Conservation (phyloP, 2,329 filamentous ascomycete genomes). For the Fusarium luffae region DNA sequence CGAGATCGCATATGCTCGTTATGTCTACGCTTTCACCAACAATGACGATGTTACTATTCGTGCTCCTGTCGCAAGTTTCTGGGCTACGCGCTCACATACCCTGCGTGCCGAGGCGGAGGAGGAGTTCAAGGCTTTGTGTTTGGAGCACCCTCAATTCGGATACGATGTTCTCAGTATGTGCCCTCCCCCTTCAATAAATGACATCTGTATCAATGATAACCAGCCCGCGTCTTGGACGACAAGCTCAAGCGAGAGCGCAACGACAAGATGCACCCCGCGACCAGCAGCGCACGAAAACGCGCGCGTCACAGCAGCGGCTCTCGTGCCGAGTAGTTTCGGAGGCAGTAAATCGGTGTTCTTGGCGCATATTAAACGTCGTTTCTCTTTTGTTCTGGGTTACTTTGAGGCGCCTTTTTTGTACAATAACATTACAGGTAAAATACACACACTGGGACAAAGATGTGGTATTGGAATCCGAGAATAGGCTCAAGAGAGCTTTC, state of each 20-base stretch:
- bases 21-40: constrained; percentile 40
- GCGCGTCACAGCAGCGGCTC: constrained; percentile 62
- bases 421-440: background rate
- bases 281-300: constrained; percentile 66
- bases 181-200: accelerated
- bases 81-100: constrained; percentile 65
- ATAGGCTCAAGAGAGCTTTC: background rate
- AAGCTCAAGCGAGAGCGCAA: constrained; percentile 73
- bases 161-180: constrained; percentile 87
- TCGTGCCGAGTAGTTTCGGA: constrained; percentile 26
- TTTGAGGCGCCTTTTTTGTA: background rate
- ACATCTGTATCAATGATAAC: constrained; percentile 13
- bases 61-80: constrained; percentile 43
- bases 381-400: constrained; percentile 24
- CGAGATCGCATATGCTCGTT: constrained; percentile 91
- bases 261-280: constrained; percentile 66
- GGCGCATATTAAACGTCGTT: background rate
- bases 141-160: constrained; percentile 91
- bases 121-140: constrained; percentile 85
- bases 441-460: background rate
- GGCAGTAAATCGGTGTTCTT: background rate
- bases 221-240: constrained; percentile 72
- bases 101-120: constrained; percentile 86
- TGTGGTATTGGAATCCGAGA: background rate
- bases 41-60: constrained; percentile 38